These are phyloP conservation scores for Crucihimalaya himalaica DNA, from an alignment of 345 rosid genomes.

Conservation along the genomic window DNA sequence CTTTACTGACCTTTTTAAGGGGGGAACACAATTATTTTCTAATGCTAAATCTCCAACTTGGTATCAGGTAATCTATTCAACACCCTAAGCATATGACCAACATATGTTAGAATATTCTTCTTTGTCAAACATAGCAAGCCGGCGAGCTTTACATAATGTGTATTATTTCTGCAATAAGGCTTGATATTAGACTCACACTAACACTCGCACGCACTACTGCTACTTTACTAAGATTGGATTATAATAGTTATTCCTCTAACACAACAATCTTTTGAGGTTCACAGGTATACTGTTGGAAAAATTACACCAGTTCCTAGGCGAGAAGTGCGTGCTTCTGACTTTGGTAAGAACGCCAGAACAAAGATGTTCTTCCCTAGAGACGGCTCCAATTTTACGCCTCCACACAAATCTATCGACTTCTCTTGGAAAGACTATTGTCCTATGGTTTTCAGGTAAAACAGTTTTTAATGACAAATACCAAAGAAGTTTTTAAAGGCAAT, in stretches of 20 bases:
- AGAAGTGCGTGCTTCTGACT: slow-evolving; percentile 87
- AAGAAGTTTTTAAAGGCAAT: slow-evolving; percentile 25
- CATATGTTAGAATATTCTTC: background rate
- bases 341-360: slow-evolving; percentile 91
- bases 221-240: background rate
- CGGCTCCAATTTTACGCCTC: slow-evolving; percentile 92
- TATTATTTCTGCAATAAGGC: background rate
- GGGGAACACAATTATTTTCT: slow-evolving; percentile 61
- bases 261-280: slow-evolving; percentile 42
- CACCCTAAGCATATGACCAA: slow-evolving; percentile 17
- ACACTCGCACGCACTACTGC: background rate
- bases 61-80: slow-evolving; percentile 70
- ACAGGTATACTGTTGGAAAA: slow-evolving; percentile 95
- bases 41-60: slow-evolving; percentile 93
- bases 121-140: background rate
- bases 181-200: slow-evolving; percentile 16
- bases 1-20: slow-evolving; percentile 46
- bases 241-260: slow-evolving; percentile 3
- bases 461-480: slow-evolving; percentile 15
- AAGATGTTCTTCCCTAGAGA: slow-evolving; percentile 83
- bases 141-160: background rate
- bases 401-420: slow-evolving; percentile 82
- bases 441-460: slow-evolving; percentile 89
- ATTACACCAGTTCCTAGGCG: slow-evolving; percentile 91
- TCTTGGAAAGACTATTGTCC: slow-evolving; percentile 98